Evolutionary conservation across 2,329 filamentous ascomycete species (phyloP).

Genomic region (Malbranchea cinnamomea): DNA sequence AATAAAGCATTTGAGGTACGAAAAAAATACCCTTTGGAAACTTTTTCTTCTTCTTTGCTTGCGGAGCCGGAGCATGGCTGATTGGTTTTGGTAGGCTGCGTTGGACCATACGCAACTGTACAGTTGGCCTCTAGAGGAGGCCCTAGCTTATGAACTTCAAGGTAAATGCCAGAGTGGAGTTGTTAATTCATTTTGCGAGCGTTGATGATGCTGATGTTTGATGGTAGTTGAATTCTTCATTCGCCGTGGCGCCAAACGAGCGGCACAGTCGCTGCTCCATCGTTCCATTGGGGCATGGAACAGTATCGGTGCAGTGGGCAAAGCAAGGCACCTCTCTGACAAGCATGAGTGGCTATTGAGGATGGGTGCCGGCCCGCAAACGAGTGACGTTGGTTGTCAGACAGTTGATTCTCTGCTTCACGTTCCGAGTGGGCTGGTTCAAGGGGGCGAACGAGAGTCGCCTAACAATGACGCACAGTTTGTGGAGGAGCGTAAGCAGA

Average conservation of each 20-base stretch:
- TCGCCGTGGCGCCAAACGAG: slow-evolving; percentile 41
- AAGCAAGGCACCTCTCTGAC: slow-evolving; percentile 40
- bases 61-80: not conserved
- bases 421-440: slow-evolving; percentile 16
- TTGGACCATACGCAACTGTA: slow-evolving; percentile 46
- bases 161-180: slow-evolving; percentile 17
- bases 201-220: slow-evolving; percentile 3
- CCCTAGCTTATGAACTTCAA: slow-evolving; percentile 45
- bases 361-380: slow-evolving; percentile 36
- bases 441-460: slow-evolving; percentile 18
- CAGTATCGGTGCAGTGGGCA: slow-evolving; percentile 42
- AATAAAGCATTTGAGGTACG: slow-evolving; percentile 27
- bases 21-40: slow-evolving; percentile 2
- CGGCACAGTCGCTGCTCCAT: slow-evolving; percentile 42
- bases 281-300: slow-evolving; percentile 46
- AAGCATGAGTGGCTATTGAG: slow-evolving; percentile 48
- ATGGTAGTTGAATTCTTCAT: slow-evolving; percentile 45
- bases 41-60: not conserved
- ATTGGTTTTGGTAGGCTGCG: slow-evolving; percentile 34
- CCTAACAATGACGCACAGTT: slow-evolving; percentile 17
- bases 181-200: not conserved
- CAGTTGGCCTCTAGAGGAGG: slow-evolving; percentile 44
- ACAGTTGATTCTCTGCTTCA: slow-evolving; percentile 37
- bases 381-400: slow-evolving; percentile 41
- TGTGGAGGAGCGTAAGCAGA: slow-evolving; percentile 26